Evolutionary conservation across 768 basidiomycete species (phyloP), one percentile per base, ranked within the genome.

Genomic region (Fomitopsis serialis): DNA sequence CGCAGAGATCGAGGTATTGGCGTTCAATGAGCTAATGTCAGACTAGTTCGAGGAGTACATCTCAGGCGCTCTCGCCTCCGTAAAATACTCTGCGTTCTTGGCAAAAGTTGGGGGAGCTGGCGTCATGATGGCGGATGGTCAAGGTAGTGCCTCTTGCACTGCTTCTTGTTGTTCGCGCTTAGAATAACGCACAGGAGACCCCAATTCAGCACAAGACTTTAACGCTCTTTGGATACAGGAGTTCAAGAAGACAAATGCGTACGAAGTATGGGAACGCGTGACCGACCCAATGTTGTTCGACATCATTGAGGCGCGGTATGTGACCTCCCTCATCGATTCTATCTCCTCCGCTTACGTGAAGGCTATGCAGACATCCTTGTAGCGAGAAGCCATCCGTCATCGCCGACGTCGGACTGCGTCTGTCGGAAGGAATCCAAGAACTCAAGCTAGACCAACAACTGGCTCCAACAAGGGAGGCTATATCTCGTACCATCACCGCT

Each of bases 221-320:
- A 94, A 89, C 60, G 82, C 86, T 13, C 64, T 85, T 1, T 99
- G 94, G 91, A 80, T 98, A 23, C 72, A 82, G 1, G 92, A 92
- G 61, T 97, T 98, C 71, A 89, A 82, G 68, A 78, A 77, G 59
- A 95, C 96, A 24, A 82, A 86, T 59, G 93, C 94, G 0, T 95
- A 84, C 66, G 83, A 88, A 50, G 81, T 92, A 2, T 99, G 97
- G 97, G 84, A 98, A 47, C 74, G 81, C 44, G 81, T 84, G 37
- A 98, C 97, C 1, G 97, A 99, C 68, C 88, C 92, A 1, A 74
- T 92, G 56, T 71, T 98, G 11, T 99, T 99, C 64, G 97, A 99
- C 65, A 90, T 98, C 45, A 81, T 96, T 50, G 97, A 99, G 67
- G 90, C 96, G 34, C 77, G 90, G 92, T 93, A 56, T 24, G 74